Base-by-base conservation (phyloP, 2,329 filamentous ascomycete species). In the Helicocarpus griseus region DNA sequence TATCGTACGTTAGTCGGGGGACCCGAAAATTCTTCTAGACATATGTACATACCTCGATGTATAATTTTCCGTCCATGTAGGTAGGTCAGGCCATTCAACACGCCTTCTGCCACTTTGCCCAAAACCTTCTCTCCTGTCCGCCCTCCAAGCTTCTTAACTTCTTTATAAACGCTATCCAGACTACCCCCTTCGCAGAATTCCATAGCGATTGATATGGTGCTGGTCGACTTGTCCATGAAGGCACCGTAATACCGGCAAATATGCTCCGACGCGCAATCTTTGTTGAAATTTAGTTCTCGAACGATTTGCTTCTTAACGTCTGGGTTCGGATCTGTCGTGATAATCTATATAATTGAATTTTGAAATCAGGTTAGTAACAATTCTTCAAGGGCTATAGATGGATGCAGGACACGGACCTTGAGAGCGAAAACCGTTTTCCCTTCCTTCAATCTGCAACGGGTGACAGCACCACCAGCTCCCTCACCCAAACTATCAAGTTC, bases 251-350 rank as follows among this genome's bases (percentile, higher is more conserved):
- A 98, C 57, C 86, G 83, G 72, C 93, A 98, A 63, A 98, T 98
- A 68, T 97, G 89, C 54, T 93, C 86, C 4, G 89, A 96, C 5
- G 88, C 89, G 67, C 93, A 97, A 59, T 90, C 88, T 71, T 96
- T 96, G 77, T 98, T 98, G 78, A 97, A 98, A 56, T 87, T 88
- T 49, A 98, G 77, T 69, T 98, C 93, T 64, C 93, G 86, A 54
- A 97, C 81, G 61, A 98, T 98, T 71, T 98, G 93, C 68, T 95
- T 96, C 77, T 96, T 97, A 55, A 97, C 89, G 65, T 96, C 91
- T 11, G 93, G 91, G 61, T 98, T 93, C 2, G 93, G 93, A 66
- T 97, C 95, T 31, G 93, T 96, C 2, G 93, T 98, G 66, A 98
- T 98, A 64, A 98, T 86, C 91, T 95, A 56, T 2, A 51, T 28